phyloP scores from a whole-genome alignment of 2,329 filamentous ascomycete genomes.

The Aureobasidium sp. region DNA sequence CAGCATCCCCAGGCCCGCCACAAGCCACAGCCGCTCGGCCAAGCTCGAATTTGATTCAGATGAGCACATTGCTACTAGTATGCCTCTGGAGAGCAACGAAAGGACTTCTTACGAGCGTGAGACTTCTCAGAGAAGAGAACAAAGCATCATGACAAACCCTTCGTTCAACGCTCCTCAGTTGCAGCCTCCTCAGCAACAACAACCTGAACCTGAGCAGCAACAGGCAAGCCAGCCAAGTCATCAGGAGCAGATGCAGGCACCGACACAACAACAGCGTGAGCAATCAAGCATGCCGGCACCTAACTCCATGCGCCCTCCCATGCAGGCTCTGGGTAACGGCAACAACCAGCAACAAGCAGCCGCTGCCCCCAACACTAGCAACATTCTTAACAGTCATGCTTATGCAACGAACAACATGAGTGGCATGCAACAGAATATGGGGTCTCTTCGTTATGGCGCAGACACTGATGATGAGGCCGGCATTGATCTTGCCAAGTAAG shows the following conservation, averaged over 20 bases:
- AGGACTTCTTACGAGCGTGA: slow-evolving; percentile 7
- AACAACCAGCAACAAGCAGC: slow-evolving; percentile 5
- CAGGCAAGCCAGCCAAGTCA: slow-evolving; percentile 2
- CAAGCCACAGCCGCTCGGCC: slow-evolving; percentile 11
- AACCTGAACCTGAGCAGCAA: slow-evolving; percentile 18
- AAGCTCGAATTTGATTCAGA: slow-evolving; percentile 9
- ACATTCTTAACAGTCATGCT: slow-evolving; percentile 20
- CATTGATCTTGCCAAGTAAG: slow-evolving; percentile 43
- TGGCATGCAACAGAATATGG: slow-evolving; percentile 12
- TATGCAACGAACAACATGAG: slow-evolving; percentile 17
- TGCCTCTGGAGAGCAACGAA: background rate
- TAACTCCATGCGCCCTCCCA: slow-evolving; percentile 11
- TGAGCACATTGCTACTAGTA: background rate
- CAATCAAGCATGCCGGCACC: slow-evolving; percentile 4
- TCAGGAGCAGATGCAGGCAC: background rate
- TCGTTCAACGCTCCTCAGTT: background rate
- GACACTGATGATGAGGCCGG: slow-evolving; percentile 38
- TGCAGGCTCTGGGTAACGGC: background rate
- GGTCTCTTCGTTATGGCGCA: slow-evolving; percentile 25
- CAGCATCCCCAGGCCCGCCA: slow-evolving; percentile 12
- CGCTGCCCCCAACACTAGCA: slow-evolving; percentile 29
- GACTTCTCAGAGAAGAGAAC: background rate
- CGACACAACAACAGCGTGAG: slow-evolving; percentile 12
- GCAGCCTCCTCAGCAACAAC: slow-evolving; percentile 7
- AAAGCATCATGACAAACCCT: background rate